phyloP scores from a whole-genome alignment of 1,139 yeast genomes.

The Blastobotrys raffinosifermentans region DNA sequence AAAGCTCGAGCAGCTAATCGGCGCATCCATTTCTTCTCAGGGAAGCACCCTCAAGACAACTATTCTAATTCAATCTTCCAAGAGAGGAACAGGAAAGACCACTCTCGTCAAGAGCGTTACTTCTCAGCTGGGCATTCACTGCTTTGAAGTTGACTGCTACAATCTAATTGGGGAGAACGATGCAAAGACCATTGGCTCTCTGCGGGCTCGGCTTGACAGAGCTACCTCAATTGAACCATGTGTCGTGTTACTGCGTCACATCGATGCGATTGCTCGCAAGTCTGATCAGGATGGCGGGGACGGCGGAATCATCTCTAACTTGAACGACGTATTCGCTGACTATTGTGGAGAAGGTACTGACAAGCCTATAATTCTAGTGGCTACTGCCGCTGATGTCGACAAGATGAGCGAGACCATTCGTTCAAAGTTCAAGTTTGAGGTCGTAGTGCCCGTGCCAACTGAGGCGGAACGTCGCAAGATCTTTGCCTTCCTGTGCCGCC shows the following conservation, averaged over 20 bases:
- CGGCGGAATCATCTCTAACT: conserved; percentile 50
- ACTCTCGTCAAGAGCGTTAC: conserved; percentile 54
- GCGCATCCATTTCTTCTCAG: conserved; percentile 33
- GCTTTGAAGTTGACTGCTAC: conserved; percentile 66
- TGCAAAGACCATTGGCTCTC: conserved; percentile 68
- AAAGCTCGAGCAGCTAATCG: conserved; percentile 37
- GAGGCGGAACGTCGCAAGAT: conserved; percentile 67
- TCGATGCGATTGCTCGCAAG: conserved; percentile 67
- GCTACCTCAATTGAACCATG: conserved; percentile 41
- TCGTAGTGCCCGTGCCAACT: conserved; percentile 69
- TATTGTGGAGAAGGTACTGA: conserved; percentile 34
- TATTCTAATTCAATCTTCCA: conserved; percentile 59
- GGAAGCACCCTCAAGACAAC: conserved; percentile 48
- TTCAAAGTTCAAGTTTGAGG: conserved; percentile 68
- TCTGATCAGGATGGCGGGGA: conserved; percentile 59
- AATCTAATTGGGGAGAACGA: conserved; percentile 55
- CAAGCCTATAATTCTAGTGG: conserved; percentile 46
- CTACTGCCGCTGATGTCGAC: conserved; percentile 70
- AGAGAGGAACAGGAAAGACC: conserved; percentile 76
- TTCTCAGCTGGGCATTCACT: conserved; percentile 57
- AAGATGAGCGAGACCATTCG: conserved; percentile 61
- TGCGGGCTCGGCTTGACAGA: conserved; percentile 72
- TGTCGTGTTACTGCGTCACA: conserved; percentile 59
- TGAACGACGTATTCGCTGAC: conserved; percentile 55
- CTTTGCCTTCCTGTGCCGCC: conserved; percentile 45